These are phyloP conservation scores for Danielia reshetovae DNA, from an alignment of 805 yeast genomes.

Conservation along the genomic window DNA sequence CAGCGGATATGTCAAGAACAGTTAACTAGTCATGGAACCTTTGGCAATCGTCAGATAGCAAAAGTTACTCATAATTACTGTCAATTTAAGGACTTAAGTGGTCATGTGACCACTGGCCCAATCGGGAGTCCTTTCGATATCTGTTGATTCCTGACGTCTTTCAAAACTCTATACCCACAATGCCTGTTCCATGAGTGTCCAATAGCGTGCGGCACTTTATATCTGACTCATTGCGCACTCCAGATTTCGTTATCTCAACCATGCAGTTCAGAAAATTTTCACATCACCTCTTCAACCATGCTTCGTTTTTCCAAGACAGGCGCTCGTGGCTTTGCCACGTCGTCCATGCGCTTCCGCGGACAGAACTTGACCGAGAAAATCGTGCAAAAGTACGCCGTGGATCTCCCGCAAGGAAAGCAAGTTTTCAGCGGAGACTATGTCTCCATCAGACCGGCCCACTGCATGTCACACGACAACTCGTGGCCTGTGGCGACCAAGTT, in stretches of 20 bases:
- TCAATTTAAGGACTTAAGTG: too few relatives aligned
- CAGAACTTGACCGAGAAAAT: conserved; percentile 96
- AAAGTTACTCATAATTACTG: too few relatives aligned
- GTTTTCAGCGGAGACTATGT: conserved; percentile 94
- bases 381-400: conserved; percentile 90
- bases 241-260: conserved; percentile 14
- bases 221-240: conserved; percentile 18
- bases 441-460: conserved; percentile 90
- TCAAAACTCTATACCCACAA: too few relatives aligned
- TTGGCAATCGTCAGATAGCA: too few relatives aligned
- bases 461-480: conserved; percentile 98
- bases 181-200: too few relatives aligned
- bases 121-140: too few relatives aligned
- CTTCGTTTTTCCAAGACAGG: neutral
- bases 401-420: conserved; percentile 65
- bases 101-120: too few relatives aligned
- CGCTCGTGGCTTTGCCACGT: conserved; percentile 13
- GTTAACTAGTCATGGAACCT: too few relatives aligned
- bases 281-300: conserved; percentile 8
- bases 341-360: conserved; percentile 28
- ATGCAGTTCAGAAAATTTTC: conserved; percentile 5
- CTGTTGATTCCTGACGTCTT: too few relatives aligned
- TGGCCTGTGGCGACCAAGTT: conserved; percentile 99
- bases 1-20: too few relatives aligned
- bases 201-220: conserved; percentile 14